Evolutionary conservation across 306 rosid species (phyloP), one percentile per base, ranked within the genome.

Genomic region (Rosa chinensis): DNA sequence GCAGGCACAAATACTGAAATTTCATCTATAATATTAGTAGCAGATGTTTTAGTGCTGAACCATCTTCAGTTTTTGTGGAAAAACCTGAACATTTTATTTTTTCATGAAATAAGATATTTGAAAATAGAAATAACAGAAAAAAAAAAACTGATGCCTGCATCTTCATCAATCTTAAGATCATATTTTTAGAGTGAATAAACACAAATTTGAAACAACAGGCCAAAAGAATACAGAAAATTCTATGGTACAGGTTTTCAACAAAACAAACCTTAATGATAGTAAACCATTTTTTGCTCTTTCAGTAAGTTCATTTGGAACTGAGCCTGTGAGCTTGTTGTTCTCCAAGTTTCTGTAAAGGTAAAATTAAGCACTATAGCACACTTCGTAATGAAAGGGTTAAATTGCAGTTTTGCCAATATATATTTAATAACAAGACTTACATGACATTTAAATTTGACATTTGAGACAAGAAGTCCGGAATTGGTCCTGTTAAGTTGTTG

Each of bases 281-380:
- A 82, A 75, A 18, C 88, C 86, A 73, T 75, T 82, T 1, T 72
- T 70, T 64, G 56, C 58, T 82, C 74, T 86, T 74, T 85, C 79
- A 14, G 28, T 47, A 35, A 88, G 89, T 53, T 44, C 59, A 67
- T 66, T 10, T 17, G 89, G 89, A 76, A 86, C 49, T 49, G 79
- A 35, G 74, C 90, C 80, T 9, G 79, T 80, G 80, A 85, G 85
- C 42, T 35, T 85, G 86, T 88, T 89, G 76, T 72, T 75, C n/a
- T 79, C 72, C 56, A 88, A 72, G 21, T 86, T 82, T 44, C 88
- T 88, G 78, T 73, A 25, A 78, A 72, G 45, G 52, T 17, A 32
- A 32, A 32, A 11, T 11, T 25, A 25, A 23, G 39, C 6, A 20
- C 25, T 20, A 32, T 32, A 32, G 17, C 17, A 10, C 10, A 2